These are phyloP conservation scores for Cornus florida DNA, from an alignment of 148 eudicot species.

Conservation along the genomic window DNA sequence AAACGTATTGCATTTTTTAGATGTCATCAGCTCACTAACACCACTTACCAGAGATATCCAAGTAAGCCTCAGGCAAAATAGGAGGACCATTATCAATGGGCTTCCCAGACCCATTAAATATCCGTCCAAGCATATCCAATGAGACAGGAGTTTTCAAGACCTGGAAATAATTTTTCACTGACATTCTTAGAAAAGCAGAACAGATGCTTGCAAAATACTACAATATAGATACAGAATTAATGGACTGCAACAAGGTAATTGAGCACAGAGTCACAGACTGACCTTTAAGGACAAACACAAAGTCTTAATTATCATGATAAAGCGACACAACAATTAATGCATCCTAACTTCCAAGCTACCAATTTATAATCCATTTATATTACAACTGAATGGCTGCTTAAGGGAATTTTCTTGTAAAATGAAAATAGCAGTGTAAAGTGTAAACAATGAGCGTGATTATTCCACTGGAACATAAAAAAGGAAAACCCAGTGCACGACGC, in stretches of 20 bases:
- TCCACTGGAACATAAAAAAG: background rate
- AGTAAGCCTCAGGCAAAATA: slow-evolving; percentile 93
- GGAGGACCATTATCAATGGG: slow-evolving; percentile 99
- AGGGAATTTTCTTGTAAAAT: background rate
- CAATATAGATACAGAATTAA: too few relatives aligned
- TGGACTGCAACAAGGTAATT: too few relatives aligned
- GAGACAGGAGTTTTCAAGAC: slow-evolving; percentile 98
- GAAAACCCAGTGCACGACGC: too few relatives aligned
- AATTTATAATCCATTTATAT: background rate
- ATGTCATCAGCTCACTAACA: background rate
- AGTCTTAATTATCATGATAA: background rate
- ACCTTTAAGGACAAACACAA: background rate
- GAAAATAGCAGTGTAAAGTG: background rate
- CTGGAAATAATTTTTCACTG: slow-evolving; percentile 31
- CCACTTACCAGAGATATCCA: slow-evolving; percentile 89
- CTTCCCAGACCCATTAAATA: slow-evolving; percentile 97
- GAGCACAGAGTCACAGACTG: background rate
- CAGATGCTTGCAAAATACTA: background rate
- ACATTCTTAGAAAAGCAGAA: background rate
- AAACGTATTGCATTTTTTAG: background rate
- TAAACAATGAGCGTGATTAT: background rate
- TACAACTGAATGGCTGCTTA: background rate
- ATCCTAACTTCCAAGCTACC: background rate
- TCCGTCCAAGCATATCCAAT: slow-evolving; percentile 98
- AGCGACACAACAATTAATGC: background rate